These are phyloP conservation scores for Naganishia antarctica DNA, from an alignment of 768 basidiomycete species.

Conservation along the genomic window DNA sequence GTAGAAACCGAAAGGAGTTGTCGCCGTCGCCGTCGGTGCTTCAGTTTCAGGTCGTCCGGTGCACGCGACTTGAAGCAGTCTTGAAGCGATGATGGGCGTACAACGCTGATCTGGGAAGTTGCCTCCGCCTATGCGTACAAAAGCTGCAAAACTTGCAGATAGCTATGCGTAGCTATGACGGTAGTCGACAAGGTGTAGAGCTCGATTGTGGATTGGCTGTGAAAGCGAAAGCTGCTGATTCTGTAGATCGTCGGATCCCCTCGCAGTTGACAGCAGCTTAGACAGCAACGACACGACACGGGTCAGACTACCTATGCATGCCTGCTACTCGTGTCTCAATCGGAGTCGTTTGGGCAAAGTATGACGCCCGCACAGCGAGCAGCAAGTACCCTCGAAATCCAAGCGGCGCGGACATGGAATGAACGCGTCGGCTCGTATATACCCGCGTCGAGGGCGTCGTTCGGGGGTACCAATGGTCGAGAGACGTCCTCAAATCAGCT, in stretches of 20 bases:
- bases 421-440: background rate
- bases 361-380: background rate
- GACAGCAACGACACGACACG: too few species aligned
- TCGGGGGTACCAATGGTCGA: background rate
- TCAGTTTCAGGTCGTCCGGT: too few species aligned
- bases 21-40: too few species aligned
- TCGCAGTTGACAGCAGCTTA: too few species aligned
- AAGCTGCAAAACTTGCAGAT: too few species aligned
- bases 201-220: background rate
- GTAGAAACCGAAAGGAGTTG: too few species aligned
- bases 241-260: conserved; percentile 14
- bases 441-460: background rate
- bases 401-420: background rate
- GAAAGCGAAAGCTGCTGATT: background rate
- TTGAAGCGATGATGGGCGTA: too few species aligned
- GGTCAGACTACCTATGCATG: background rate
- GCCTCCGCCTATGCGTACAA: too few species aligned
- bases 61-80: too few species aligned
- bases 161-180: too few species aligned
- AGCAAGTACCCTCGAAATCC: conserved; percentile 8
- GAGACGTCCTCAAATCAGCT: too few species aligned
- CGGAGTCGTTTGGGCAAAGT: background rate
- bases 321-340: background rate
- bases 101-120: too few species aligned
- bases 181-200: background rate